Evolutionary conservation across 768 basidiomycete genomes (phyloP).

Genomic region (Filobasidium floriforme): DNA sequence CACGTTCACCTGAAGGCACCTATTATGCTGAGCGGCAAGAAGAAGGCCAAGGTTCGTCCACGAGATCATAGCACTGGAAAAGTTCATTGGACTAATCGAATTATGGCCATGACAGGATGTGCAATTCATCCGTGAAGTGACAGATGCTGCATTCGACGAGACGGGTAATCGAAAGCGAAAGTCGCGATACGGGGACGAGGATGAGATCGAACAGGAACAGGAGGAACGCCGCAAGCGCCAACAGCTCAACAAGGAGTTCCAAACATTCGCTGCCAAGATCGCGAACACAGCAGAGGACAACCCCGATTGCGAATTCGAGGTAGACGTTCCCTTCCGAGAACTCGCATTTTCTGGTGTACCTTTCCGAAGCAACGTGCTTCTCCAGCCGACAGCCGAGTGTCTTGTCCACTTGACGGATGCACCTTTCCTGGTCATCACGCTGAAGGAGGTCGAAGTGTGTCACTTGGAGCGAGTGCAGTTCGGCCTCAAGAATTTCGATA

Average conservation of each 20-base stretch:
- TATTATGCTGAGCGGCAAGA: slow-evolving; percentile 98
- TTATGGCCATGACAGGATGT: slow-evolving; percentile 58
- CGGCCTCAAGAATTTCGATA: slow-evolving; percentile 89
- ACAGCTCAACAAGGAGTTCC: slow-evolving; percentile 87
- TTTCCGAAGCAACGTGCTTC: slow-evolving; percentile 82
- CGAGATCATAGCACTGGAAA: not conserved
- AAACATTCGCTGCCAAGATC: slow-evolving; percentile 82
- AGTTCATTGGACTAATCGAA: too few species aligned
- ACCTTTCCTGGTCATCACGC: slow-evolving; percentile 90
- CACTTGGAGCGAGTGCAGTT: slow-evolving; percentile 96
- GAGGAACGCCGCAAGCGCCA: slow-evolving; percentile 85
- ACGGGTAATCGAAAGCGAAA: slow-evolving; percentile 98
- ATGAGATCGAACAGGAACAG: slow-evolving; percentile 98
- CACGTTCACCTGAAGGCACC: slow-evolving; percentile 89
- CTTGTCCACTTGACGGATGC: slow-evolving; percentile 89
- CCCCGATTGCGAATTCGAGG: slow-evolving; percentile 68
- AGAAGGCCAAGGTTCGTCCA: slow-evolving; percentile 65
- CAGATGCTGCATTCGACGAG: slow-evolving; percentile 95
- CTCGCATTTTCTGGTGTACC: slow-evolving; percentile 95
- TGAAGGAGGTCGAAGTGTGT: slow-evolving; percentile 90
- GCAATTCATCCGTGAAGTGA: slow-evolving; percentile 96
- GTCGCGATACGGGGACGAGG: slow-evolving; percentile 94
- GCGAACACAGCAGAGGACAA: slow-evolving; percentile 75
- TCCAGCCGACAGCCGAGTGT: slow-evolving; percentile 95
- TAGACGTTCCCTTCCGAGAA: slow-evolving; percentile 95